These are phyloP conservation scores for Mortierella claussenii DNA, from an alignment of 192 early-diverging fungal species.

Conservation along the genomic window DNA sequence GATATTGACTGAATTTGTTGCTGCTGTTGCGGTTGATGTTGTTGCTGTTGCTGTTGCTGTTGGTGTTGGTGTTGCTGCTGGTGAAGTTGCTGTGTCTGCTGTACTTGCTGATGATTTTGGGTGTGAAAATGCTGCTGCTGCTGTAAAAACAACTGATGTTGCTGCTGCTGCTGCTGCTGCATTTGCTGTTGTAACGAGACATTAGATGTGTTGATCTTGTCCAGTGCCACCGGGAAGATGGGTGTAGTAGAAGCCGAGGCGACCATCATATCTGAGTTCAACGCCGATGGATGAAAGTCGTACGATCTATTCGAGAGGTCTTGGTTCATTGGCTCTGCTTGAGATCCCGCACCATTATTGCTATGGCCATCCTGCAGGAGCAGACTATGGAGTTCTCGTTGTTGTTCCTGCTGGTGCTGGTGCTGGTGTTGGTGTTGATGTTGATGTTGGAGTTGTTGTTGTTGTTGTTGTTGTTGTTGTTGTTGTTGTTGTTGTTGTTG, in stretches of 20 bases:
- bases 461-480: slow-evolving; percentile 24
- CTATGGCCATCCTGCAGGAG: slow-evolving; percentile 18
- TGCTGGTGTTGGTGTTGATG: slow-evolving; percentile 12
- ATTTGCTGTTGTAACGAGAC: slow-evolving; percentile 18
- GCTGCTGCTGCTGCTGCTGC: slow-evolving; percentile 17
- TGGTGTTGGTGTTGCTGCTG: slow-evolving; percentile 16
- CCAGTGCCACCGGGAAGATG: slow-evolving; percentile 29
- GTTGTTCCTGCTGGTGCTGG: slow-evolving; percentile 18
- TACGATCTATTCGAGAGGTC: slow-evolving; percentile 1
- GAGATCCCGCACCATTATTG: not conserved
- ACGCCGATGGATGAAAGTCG: slow-evolving; percentile 32
- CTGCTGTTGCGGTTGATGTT: slow-evolving; percentile 27
- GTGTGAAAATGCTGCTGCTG: slow-evolving; percentile 25
- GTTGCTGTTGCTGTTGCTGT: slow-evolving; percentile 24
- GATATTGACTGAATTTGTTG: slow-evolving; percentile 14
- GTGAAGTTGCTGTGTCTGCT: slow-evolving; percentile 14
- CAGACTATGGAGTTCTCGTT: slow-evolving; percentile 29
- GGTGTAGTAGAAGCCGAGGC: slow-evolving; percentile 45
- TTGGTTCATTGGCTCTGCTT: slow-evolving; percentile 4
- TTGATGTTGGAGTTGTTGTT: slow-evolving; percentile 24
- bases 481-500: slow-evolving; percentile 13
- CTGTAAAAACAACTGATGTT: slow-evolving; percentile 23
- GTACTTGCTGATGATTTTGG: slow-evolving; percentile 13
- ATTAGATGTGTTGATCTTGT: slow-evolving; percentile 18
- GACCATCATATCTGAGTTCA: slow-evolving; percentile 26